Conservation (phyloP, 495 filamentous ascomycete genomes). For the Hypoxylon crocopeplum region DNA sequence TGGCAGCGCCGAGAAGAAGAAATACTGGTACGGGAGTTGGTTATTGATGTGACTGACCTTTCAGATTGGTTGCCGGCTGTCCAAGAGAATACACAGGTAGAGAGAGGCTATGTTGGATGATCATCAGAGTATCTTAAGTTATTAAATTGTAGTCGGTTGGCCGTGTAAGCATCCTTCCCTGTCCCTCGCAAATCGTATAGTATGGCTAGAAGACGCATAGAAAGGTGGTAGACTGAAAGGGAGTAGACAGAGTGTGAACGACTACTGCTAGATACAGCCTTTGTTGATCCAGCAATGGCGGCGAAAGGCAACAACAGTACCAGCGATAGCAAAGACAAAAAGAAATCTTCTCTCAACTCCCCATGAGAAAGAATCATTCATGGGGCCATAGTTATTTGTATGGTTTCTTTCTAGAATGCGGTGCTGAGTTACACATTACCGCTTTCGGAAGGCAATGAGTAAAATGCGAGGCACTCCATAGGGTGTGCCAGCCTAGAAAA, state of each 20-base stretch:
- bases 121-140: background rate
- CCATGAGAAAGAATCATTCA: slow-evolving; percentile 31
- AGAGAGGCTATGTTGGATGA: background rate
- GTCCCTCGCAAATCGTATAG: slow-evolving; percentile 10
- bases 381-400: slow-evolving; percentile 44
- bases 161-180: slow-evolving; percentile 12
- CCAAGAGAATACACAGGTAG: background rate
- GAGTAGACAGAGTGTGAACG: slow-evolving; percentile 5
- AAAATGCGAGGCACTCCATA: slow-evolving; percentile 18
- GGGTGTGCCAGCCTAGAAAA: slow-evolving; percentile 17
- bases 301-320: slow-evolving; percentile 8
- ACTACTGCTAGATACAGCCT: slow-evolving; percentile 30
- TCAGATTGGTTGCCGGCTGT: slow-evolving; percentile 2
- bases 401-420: slow-evolving; percentile 34
- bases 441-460: slow-evolving; percentile 40
- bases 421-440: slow-evolving; percentile 32
- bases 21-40: slow-evolving; percentile 8
- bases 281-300: slow-evolving; percentile 31
- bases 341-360: slow-evolving; percentile 18
- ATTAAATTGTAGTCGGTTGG: background rate
- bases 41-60: slow-evolving; percentile 11
- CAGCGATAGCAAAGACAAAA: slow-evolving; percentile 32
- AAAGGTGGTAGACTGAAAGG: slow-evolving; percentile 11
- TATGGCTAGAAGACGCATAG: slow-evolving; percentile 4
- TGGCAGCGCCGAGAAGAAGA: slow-evolving; percentile 17